phyloP scores from a whole-genome alignment of 441 rosid genomes.

The Manihot esculenta region DNA sequence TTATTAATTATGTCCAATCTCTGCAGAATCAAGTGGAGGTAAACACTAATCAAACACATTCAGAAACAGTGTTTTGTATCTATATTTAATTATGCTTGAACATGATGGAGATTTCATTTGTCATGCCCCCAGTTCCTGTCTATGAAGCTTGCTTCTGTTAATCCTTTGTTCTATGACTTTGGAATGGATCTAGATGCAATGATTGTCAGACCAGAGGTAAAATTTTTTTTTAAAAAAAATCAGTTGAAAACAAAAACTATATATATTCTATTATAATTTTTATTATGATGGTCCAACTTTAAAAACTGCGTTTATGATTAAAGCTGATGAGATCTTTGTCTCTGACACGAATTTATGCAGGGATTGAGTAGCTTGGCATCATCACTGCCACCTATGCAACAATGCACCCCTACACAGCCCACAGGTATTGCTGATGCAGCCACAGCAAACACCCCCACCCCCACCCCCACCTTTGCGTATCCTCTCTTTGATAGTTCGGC shows the following conservation, averaged over 20 bases:
- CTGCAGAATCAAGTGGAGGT: constrained; percentile 84
- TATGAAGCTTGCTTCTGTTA: constrained; percentile 71
- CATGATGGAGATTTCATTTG: too few species aligned
- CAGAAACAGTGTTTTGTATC: too few species aligned
- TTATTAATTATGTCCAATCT: constrained; percentile 71
- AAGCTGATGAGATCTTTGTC: constrained; percentile 37
- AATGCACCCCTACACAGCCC: constrained; percentile 37
- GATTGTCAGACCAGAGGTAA: constrained; percentile 53
- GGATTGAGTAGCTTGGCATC: constrained; percentile 32
- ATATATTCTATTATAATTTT: too few species aligned
- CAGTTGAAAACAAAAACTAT: neutral
- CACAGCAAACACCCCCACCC: constrained; percentile 7
- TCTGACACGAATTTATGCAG: constrained; percentile 35
- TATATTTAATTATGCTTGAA: too few species aligned
- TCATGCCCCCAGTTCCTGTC: constrained; percentile 53
- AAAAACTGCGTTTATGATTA: constrained; percentile 13
- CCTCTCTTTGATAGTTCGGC: constrained; percentile 32
- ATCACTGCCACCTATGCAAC: constrained; percentile 36
- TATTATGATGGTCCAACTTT: neutral
- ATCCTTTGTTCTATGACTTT: constrained; percentile 61
- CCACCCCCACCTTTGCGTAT: constrained; percentile 19
- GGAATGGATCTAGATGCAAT: constrained; percentile 51
- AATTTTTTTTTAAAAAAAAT: neutral
- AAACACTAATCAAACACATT: neutral
- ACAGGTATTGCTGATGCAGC: constrained; percentile 42